Base-by-base conservation (phyloP, 768 basidiomycete genomes). In the Leucogyrophana mollusca region DNA sequence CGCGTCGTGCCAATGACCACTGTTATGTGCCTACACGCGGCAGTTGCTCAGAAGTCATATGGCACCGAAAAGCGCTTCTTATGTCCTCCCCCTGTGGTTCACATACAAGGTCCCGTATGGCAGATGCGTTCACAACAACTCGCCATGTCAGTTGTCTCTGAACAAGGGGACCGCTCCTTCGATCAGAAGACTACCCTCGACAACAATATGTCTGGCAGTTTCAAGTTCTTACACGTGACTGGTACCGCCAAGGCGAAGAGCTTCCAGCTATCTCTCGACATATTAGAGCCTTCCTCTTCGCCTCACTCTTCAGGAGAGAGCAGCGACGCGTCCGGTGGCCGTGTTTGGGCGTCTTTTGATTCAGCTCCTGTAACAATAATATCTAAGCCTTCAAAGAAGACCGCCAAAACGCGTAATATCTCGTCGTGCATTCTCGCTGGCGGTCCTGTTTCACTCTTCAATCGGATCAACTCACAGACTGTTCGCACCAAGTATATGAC, bases 401-500 rank as follows among this genome's bases (percentile, higher is more conserved):
- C 92, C 9, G 90, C 90, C 47, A 95, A 94, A 73, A 93, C 93
- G 57, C 86, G 93, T 71, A 86, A 90, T 72, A 87, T 88, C 61
- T 87, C 85, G 35, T 91, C 85, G 17, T 94, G 92, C 71, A 92
- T 96, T 65, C 78, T 92, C 45, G 87, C 86, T 22, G 87, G 89
- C 39, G 88, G 90, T 17, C 87, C 91, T 27, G 90, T 97, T 41
- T 90, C 91, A 43, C 79, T 97, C 38, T 95, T 94, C 78, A 93
- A 94, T 65, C 87, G 94, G 59, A 92, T 97, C 77, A 94, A 95
- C 68, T 90, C 90, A 11, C 94, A 97, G 70, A 93, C 94, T 32
- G 93, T 95, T 49, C 86, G 94, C 61, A 96, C 94, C 47, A 95
- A 95, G 73, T 97, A 94, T 67, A 93, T 97, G 90, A 90, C 89